Base-by-base conservation (phyloP, 176 grass and related monocot genomes). In the Urochloa ruziziensis region DNA sequence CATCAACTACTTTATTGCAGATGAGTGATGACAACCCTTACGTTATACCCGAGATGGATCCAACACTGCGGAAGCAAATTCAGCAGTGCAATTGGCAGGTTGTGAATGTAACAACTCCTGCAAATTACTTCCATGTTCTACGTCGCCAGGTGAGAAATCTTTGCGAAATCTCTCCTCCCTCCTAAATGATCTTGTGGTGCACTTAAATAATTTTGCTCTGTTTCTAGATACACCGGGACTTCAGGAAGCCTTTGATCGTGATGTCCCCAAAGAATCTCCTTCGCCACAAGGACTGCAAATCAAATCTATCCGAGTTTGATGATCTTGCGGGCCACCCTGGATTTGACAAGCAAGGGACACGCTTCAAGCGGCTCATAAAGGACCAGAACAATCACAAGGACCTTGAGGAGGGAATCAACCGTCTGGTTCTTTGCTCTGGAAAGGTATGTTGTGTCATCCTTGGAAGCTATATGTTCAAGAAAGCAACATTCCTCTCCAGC, bases 11-110 rank as follows among this genome's bases (percentile, higher is more conserved):
- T 86, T 29, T 67, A 59, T n/a, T 80, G 73, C 89, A 99, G 96
- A 99, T 99, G 96, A 99, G 96, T 83, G 96, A 99, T 88, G 96
- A 99, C 70, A 94, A 99, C 68, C 91, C 93, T 48, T 99, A 89
- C 37, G 88, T 89, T 33, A 99, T 99, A 83, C 96, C 96, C 17
- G 96, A 99, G 78, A 99, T 96, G 96, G 96, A 99, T 37, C 91
- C 96, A 71, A 99, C 96, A 56, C 59, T 99, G 56, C 68, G 89
- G 57, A 96, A 94, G 78, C 93, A 99, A 80, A 99, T 96, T 74
- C 96, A 99, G 83, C 77, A 96, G 67, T 99, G 96, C 76, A 99
- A 99, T 84, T 99, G 93, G 96, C 96, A 96, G 79, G 91, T 99
- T 44, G 96, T 94, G 24, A 99, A 99, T 83, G 93, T 99, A 33